These are phyloP conservation scores for Penicillium canariense DNA, from an alignment of 495 filamentous ascomycete genomes.

Conservation along the genomic window DNA sequence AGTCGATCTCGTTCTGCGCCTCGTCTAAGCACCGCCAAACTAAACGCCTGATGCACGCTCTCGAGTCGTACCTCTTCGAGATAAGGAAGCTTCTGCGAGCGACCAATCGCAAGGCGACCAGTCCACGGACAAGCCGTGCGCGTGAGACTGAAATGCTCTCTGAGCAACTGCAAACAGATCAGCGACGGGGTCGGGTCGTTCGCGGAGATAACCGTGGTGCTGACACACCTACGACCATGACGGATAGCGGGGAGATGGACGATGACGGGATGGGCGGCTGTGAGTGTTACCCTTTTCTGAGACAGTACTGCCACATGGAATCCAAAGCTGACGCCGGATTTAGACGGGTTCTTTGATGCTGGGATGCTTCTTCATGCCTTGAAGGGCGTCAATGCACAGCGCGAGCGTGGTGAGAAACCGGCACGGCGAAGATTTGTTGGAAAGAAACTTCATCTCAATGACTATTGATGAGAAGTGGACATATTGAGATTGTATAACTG, in stretches of 20 bases:
- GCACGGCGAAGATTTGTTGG: conserved; percentile 65
- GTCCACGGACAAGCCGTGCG: conserved; percentile 57
- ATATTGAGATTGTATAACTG: background rate
- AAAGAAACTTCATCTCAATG: conserved; percentile 73
- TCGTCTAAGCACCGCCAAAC: conserved; percentile 92
- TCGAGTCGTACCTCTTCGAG: conserved; percentile 88
- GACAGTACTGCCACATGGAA: background rate
- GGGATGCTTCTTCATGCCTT: conserved; percentile 89
- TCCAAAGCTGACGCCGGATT: conserved; percentile 22
- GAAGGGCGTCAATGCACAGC: conserved; percentile 58
- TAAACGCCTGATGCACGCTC: conserved; percentile 78
- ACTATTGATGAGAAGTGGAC: conserved; percentile 52
- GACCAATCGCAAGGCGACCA: conserved; percentile 55
- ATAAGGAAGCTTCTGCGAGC: conserved; percentile 77
- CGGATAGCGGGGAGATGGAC: conserved; percentile 65
- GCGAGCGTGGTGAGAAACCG: conserved; percentile 45
- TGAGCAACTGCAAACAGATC: conserved; percentile 40
- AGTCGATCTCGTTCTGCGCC: conserved; percentile 86
- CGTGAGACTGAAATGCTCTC: conserved; percentile 63
- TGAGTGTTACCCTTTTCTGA: conserved; percentile 51
- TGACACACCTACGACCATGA: conserved; percentile 58
- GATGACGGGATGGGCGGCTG: conserved; percentile 91
- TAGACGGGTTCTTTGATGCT: conserved; percentile 95
- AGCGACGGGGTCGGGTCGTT: conserved; percentile 46
- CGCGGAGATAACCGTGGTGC: conserved; percentile 43